Percentiles rank a stretch among this genome's conserved stretches.
These are phyloP conservation scores for Zygotorulaspora mrakii DNA, from an alignment of 1,139 yeast species.

Conservation along the genomic window DNA sequence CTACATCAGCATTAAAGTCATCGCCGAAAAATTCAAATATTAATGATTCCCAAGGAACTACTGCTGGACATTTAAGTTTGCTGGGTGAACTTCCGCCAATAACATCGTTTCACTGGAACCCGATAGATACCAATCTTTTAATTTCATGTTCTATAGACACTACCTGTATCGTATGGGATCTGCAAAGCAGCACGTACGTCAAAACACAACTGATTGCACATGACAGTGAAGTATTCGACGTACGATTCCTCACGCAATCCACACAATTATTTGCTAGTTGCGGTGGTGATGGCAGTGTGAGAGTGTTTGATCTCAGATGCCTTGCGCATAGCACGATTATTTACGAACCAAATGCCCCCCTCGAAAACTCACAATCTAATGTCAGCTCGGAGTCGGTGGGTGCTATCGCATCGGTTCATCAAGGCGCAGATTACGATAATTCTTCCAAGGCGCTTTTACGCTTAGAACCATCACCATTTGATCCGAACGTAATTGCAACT, in stretches of 20 bases:
- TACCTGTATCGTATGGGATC: conserved; percentile 95
- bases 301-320: conserved; percentile 85
- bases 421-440: conserved; percentile 14
- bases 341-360: conserved; percentile 54
- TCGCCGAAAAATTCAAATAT: background rate
- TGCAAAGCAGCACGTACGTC: conserved; percentile 61
- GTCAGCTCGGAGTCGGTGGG: conserved; percentile 14
- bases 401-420: too few relatives aligned
- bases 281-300: conserved; percentile 92
- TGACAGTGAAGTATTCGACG: conserved; percentile 93
- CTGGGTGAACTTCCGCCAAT: conserved; percentile 61
- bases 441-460: conserved; percentile 60
- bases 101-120: conserved; percentile 93
- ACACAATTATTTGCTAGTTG: conserved; percentile 85
- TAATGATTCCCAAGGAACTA: conserved; percentile 4
- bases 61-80: conserved; percentile 9
- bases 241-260: conserved; percentile 71
- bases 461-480: conserved; percentile 73
- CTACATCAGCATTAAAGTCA: conserved; percentile 8
- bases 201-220: conserved; percentile 95
- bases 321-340: conserved; percentile 93
- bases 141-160: conserved; percentile 92
- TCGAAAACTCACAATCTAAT: conserved; percentile 12
- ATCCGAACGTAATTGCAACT: conserved; percentile 78
- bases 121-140: conserved; percentile 60